phyloP scores from a whole-genome alignment of 331 rosid species.

The Quercus phellos region DNA sequence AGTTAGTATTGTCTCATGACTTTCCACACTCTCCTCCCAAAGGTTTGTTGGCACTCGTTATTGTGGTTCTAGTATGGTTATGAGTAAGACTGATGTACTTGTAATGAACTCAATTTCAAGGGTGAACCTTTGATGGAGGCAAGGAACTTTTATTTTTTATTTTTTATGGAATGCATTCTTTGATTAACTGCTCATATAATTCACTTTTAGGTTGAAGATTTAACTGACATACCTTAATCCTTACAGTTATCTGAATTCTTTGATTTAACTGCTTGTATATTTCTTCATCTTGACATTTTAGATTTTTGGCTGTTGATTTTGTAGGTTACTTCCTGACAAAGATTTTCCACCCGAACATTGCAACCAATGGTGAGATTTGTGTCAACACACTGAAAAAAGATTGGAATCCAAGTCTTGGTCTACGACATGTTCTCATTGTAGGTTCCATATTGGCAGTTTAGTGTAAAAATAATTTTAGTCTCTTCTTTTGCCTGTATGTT shows the following conservation, averaged over 20 bases:
- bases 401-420: conserved; percentile 96
- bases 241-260: neutral
- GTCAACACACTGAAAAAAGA: conserved; percentile 93
- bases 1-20: conserved; percentile 67
- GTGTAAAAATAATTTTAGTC: neutral
- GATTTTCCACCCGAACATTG: conserved; percentile 92
- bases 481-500: neutral
- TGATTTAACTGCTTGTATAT: neutral
- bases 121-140: neutral
- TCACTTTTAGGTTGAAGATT: too few species aligned
- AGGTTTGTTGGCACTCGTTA: conserved; percentile 42
- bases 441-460: conserved; percentile 18
- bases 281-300: neutral
- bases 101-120: neutral
- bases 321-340: conserved; percentile 84
- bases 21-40: conserved; percentile 94
- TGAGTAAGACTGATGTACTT: neutral
- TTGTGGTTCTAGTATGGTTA: neutral
- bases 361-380: conserved; percentile 89
- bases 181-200: neutral
- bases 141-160: neutral
- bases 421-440: conserved; percentile 88
- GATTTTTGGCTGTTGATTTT: conserved; percentile 16
- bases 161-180: neutral
- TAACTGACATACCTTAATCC: too few species aligned